Evolutionary conservation across 2,329 filamentous ascomycete species (phyloP), one percentile per base, ranked within the genome.

Genomic region (Cercospora sp.): DNA sequence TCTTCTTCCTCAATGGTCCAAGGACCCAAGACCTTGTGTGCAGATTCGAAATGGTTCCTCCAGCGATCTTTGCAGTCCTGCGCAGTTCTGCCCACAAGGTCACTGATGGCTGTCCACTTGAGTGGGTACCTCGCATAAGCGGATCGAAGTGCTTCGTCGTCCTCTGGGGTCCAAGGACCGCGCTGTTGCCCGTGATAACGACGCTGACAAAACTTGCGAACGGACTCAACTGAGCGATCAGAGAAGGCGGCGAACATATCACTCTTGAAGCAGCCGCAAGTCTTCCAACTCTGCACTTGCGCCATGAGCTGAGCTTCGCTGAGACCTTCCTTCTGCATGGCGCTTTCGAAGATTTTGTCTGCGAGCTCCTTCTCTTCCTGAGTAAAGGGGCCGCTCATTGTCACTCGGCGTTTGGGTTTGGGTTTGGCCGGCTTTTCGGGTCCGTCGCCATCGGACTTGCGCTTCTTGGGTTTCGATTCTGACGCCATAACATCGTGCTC

Each of bases 11-110:
- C 81, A 18, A 84, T 78, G 1, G 81, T 82, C 91, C 91, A 93
- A 1, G 80, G 77, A 36, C 86, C 84, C 51, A 82, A 84, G 33
- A 82, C 83, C 65, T 82, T 80, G 0, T 82, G 83, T 5, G 85
- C 82, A 20, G 87, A 89, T 57, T 89, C 80, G 23, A 91, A 79
- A 73, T 90, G 88, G 73, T 92, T 90, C 45, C 88, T 84, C 82
- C 89, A 91, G 3, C 90, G 87, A 76, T 92, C 90, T 61, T 90
- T 86, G 63, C 89, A 84, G 75, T 92, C 90, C 68, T 88, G 86
- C 0, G 86, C 83, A 45, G 88, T 85, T 5, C 91, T 88, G 69
- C 88, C 88, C 70, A 91, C 84, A 23, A 86, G 71, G n/a, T 83
- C 80, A 0, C 84, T 87, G 70, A 93, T 90, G 30, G 82, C 72